A percentile compares a stretch with the other conserved stretches of the same genome.
phyloP scores from a whole-genome alignment of 768 basidiomycete species.

The Rhizopogon vesiculosus region DNA sequence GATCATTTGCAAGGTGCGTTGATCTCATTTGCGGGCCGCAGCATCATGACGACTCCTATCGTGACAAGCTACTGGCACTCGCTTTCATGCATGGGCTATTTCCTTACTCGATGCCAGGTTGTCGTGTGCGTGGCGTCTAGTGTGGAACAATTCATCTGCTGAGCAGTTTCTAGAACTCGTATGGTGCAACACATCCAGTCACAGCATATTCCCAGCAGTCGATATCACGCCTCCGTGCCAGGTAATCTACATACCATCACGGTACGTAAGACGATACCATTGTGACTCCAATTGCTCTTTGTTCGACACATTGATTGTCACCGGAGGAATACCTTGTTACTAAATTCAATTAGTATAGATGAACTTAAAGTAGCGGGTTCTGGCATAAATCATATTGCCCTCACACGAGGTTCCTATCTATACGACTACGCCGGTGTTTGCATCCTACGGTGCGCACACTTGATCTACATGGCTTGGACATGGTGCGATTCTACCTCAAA shows the following conservation, averaged over 20 bases:
- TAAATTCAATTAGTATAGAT: conserved; percentile 7
- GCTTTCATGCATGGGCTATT: no score
- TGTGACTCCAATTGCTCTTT: conserved; percentile 59
- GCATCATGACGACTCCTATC: conserved; percentile 51
- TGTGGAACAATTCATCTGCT: conserved; percentile 32
- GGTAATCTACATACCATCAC: no score
- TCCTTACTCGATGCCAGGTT: no score
- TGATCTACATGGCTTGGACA: conserved; percentile 67
- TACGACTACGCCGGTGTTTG: conserved; percentile 34
- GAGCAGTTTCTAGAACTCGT: conserved; percentile 50
- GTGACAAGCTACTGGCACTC: conserved; percentile 49
- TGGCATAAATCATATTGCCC: conserved; percentile 30
- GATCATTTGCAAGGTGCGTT: not conserved
- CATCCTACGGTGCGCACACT: conserved; percentile 38
- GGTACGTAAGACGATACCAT: no score
- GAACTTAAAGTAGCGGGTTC: not conserved
- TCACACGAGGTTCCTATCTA: conserved; percentile 56
- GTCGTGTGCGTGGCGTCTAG: conserved; percentile 39
- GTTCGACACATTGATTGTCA: conserved; percentile 57
- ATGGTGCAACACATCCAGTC: conserved; percentile 41
- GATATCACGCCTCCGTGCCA: no score
- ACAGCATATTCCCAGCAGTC: no score
- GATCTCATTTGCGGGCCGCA: conserved; percentile 2
- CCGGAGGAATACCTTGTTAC: conserved; percentile 54
- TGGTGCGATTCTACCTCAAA: conserved; percentile 47